Conservation (phyloP, 257 asterid genomes). For the Pogostemon cablin region DNA sequence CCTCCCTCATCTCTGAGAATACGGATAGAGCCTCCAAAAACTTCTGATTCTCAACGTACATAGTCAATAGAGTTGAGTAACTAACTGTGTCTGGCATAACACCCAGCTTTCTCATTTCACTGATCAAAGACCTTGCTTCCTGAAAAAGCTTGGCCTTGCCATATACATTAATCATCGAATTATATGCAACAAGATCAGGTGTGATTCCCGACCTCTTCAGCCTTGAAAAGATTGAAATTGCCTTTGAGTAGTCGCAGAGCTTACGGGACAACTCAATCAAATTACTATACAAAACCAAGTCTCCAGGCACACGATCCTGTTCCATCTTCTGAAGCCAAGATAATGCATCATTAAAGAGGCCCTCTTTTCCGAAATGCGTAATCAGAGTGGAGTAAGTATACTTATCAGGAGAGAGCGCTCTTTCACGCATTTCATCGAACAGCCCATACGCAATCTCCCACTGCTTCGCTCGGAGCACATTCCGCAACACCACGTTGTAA, state of each 20-base stretch:
- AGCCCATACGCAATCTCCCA: conserved; percentile 75
- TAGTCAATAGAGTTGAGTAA: conserved; percentile 74
- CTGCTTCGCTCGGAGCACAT: conserved; percentile 78
- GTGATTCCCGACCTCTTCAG: conserved; percentile 72
- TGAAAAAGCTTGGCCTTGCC: conserved; percentile 95
- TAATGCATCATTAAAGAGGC: conserved; percentile 83
- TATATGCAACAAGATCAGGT: conserved; percentile 88
- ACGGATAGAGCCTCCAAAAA: conserved; percentile 80
- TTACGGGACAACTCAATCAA: conserved; percentile 86
- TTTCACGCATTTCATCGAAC: conserved; percentile 93
- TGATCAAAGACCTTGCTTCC: conserved; percentile 65
- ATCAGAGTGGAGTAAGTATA: conserved; percentile 87
- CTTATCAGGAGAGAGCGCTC: conserved; percentile 79
- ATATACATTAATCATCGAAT: conserved; percentile 87
- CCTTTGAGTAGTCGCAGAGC: conserved; percentile 80
- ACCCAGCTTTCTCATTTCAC: conserved; percentile 71
- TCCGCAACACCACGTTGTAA: conserved; percentile 89
- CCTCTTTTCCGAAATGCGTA: conserved; percentile 83
- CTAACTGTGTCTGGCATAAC: conserved; percentile 80
- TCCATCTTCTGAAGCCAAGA: conserved; percentile 99
- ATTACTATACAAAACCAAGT: conserved; percentile 82
- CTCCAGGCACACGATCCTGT: conserved; percentile 75
- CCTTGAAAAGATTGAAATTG: conserved; percentile 75
- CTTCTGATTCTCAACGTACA: conserved; percentile 76
- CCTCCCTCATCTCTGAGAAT: conserved; percentile 79